Conservation (phyloP, 192 early-diverging fungal genomes). For the Phycomyces nitens region DNA sequence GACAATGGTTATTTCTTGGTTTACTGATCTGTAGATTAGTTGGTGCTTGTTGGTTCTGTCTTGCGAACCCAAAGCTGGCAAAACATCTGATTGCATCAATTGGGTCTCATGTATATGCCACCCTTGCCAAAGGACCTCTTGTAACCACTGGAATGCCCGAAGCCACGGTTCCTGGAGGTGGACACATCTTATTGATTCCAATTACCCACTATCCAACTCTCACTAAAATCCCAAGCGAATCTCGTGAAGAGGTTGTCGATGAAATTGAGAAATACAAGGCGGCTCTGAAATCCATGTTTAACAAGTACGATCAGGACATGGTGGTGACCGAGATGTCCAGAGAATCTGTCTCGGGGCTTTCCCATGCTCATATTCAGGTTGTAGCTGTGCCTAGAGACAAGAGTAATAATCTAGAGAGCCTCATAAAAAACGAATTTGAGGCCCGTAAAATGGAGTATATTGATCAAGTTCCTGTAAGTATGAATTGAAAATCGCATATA, state of each 20-base stretch:
- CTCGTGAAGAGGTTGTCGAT: constrained; percentile 36
- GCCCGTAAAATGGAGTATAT: constrained; percentile 36
- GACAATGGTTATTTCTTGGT: background rate
- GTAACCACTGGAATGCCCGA: constrained; percentile 32
- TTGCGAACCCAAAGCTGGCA: constrained; percentile 84
- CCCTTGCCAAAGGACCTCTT: constrained; percentile 87
- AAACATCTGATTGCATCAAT: constrained; percentile 89
- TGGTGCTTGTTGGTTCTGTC: constrained; percentile 91
- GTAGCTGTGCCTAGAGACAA: constrained; percentile 55
- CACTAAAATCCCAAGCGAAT: constrained; percentile 35
- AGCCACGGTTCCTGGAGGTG: constrained; percentile 64
- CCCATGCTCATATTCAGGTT: constrained; percentile 69
- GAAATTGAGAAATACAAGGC: constrained; percentile 56
- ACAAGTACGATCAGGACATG: constrained; percentile 57
- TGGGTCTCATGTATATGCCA: constrained; percentile 75
- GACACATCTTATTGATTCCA: constrained; percentile 72
- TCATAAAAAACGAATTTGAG: constrained; percentile 43
- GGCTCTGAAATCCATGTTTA: constrained; percentile 49
- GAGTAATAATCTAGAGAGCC: constrained; percentile 31
- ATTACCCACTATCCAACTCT: constrained; percentile 51
- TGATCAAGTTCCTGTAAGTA: constrained; percentile 32
- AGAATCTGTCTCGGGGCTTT: constrained; percentile 39
- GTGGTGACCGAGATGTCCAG: constrained; percentile 75
- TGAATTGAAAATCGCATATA: background rate
- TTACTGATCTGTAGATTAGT: constrained; percentile 19